These are phyloP conservation scores for Monilinia aucupariae DNA, from an alignment of 2,329 filamentous ascomycete species.

Conservation along the genomic window DNA sequence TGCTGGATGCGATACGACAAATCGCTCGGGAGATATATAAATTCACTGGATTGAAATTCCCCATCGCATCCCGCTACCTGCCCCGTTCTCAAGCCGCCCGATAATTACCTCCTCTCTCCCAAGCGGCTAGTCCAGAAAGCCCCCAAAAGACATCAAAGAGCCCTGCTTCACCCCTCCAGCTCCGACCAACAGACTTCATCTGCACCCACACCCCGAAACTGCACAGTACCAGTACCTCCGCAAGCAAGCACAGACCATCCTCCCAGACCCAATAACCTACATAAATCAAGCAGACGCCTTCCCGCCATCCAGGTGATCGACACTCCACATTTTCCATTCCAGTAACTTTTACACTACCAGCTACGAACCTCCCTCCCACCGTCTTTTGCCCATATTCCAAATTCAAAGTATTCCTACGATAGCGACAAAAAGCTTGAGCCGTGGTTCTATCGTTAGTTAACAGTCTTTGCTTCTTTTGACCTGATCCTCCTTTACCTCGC, in stretches of 20 bases:
- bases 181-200: conserved; percentile 11
- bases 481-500: neutral
- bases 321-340: conserved; percentile 35
- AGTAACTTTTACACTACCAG: conserved; percentile 8
- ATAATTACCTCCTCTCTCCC: too few species aligned
- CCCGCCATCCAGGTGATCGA: conserved; percentile 39
- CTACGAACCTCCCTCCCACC: neutral
- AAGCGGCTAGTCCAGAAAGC: neutral
- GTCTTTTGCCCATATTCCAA: neutral
- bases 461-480: too few species aligned
- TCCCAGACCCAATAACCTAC: conserved; percentile 32
- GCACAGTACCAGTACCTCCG: neutral
- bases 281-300: conserved; percentile 35
- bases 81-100: too few species aligned
- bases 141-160: neutral
- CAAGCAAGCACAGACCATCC: conserved; percentile 27
- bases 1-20: too few species aligned
- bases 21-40: too few species aligned
- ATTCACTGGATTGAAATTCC: too few species aligned
- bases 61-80: too few species aligned
- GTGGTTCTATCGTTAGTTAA: neutral
- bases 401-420: neutral
- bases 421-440: neutral
- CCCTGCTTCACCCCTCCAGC: conserved; percentile 15
- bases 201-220: conserved; percentile 11